Percentiles rank a stretch among this genome's conserved stretches.
phyloP scores from a whole-genome alignment of 768 basidiomycete species.

The Lactarius indigo region DNA sequence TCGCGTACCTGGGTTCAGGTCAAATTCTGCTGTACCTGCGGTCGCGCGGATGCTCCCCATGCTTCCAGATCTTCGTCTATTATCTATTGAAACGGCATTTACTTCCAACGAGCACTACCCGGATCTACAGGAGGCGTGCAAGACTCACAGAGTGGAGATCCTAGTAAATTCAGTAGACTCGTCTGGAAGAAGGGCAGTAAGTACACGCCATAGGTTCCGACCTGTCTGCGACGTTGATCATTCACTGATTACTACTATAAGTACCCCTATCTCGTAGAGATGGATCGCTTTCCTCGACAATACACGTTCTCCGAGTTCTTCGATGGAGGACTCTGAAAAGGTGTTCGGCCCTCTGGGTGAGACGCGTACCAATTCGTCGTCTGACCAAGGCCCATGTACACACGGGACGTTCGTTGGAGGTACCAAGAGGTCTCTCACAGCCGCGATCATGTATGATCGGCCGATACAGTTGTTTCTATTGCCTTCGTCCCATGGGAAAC shows the following conservation, averaged over 20 bases:
- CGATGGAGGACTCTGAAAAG: background rate
- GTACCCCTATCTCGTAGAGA: constrained; percentile 12
- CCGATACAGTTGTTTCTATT: background rate
- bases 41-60: background rate
- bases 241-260: background rate
- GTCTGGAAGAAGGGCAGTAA: constrained; percentile 5
- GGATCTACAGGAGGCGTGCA: constrained; percentile 2
- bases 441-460: background rate
- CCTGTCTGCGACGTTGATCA: background rate
- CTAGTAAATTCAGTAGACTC: constrained; percentile 4
- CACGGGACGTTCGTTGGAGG: background rate
- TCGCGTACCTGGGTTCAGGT: constrained; percentile 2
- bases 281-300: constrained; percentile 20
- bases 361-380: background rate
- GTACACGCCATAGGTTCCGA: background rate
- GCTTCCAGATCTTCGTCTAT: constrained; percentile 4
- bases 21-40: background rate
- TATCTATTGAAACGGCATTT: constrained; percentile 8
- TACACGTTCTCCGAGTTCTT: constrained; percentile 15
- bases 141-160: constrained; percentile 1
- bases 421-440: background rate
- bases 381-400: too few relatives aligned
- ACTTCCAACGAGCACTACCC: constrained; percentile 4
- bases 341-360: background rate
- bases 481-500: too few relatives aligned